Conservation (phyloP, 2,329 filamentous ascomycete genomes). For the Orbilia brochopaga region DNA sequence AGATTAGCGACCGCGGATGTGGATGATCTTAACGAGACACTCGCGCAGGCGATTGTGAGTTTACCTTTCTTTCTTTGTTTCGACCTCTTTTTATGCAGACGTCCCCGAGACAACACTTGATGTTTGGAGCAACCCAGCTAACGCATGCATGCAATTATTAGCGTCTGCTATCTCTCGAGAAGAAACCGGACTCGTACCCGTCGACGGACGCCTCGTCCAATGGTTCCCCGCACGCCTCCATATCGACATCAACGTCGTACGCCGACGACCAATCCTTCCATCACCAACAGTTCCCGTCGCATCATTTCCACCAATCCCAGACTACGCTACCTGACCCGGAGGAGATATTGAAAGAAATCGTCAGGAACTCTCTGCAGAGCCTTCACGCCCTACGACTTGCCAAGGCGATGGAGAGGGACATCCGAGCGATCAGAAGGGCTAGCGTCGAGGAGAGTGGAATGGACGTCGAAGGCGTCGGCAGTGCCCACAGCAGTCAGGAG, state of each 20-base stretch:
- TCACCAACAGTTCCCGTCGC: conserved; percentile 2
- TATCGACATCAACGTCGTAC: conserved; percentile 42
- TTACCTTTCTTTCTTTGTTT: background rate
- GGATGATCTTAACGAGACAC: conserved; percentile 42
- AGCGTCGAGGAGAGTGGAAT: conserved; percentile 41
- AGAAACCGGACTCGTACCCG: conserved; percentile 44
- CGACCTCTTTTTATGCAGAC: background rate
- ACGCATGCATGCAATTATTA: no score
- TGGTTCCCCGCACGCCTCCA: conserved; percentile 35
- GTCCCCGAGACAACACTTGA: background rate
- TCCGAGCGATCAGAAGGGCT: conserved; percentile 12
- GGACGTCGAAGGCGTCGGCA: conserved; percentile 31
- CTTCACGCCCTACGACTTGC: conserved; percentile 41
- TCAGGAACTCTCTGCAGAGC: conserved; percentile 46
- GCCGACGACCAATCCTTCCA: conserved; percentile 37
- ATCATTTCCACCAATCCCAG: conserved; percentile 19
- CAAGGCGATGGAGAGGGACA: conserved; percentile 47
- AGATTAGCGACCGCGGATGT: conserved; percentile 22
- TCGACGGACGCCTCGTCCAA: conserved; percentile 36
- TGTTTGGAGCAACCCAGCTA: background rate
- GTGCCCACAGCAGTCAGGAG: conserved; percentile 13
- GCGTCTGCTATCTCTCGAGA: conserved; percentile 42
- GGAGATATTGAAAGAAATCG: conserved; percentile 47
- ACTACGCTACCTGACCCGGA: conserved; percentile 32
- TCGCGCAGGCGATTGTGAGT: conserved; percentile 50